Evolutionary conservation across 495 filamentous ascomycete species (phyloP), one percentile per base, ranked within the genome.

Genomic region (Schizothecium vesticola): DNA sequence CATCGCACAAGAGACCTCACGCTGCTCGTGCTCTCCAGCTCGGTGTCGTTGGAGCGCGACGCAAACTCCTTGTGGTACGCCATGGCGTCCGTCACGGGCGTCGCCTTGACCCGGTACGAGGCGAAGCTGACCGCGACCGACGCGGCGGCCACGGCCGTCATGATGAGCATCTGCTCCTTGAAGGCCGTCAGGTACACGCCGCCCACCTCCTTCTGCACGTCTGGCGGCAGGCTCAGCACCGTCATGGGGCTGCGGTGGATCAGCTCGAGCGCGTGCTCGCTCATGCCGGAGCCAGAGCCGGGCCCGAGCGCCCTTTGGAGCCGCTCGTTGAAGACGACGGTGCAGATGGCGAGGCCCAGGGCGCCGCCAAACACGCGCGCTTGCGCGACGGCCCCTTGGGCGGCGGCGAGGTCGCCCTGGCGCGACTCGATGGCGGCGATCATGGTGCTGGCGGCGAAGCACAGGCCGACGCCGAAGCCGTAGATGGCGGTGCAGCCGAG

Each of bases 291-390:
- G 59, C 62, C 71, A 63, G 67, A 69, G 1, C 56, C 66, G 0
- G 69, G 33, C 6, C 69, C 71, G 2, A 75, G 65, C 8, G 21
- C 33, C 2, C 16, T 16, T 43, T 68, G 61, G 23, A 74, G 59
- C 60, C 33, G 56, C 31, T 61, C 66, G 68, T 81, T 82, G 70
- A 83, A 79, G 3, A 85, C 71, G 28, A 82, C 78, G 28, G 79
- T 83, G 67, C 80, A 83, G 58, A 79, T 62, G 5, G 80, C 78
- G 13, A 89, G 77, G 3, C 86, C 86, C 12, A 89, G 77, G 23
- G 81, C 80, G 24, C 87, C 87, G 13, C 87, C 87, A 25, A 89
- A 79, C 9, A 88, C 82, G 1, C 87, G 81, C 31, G 82, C 73
- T 72, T 89, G 86, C 16, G 84, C 84, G 1, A 88, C 73, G 7